phyloP scores from a whole-genome alignment of 805 yeast genomes.

The Lipomyces yamanashiensis region DNA sequence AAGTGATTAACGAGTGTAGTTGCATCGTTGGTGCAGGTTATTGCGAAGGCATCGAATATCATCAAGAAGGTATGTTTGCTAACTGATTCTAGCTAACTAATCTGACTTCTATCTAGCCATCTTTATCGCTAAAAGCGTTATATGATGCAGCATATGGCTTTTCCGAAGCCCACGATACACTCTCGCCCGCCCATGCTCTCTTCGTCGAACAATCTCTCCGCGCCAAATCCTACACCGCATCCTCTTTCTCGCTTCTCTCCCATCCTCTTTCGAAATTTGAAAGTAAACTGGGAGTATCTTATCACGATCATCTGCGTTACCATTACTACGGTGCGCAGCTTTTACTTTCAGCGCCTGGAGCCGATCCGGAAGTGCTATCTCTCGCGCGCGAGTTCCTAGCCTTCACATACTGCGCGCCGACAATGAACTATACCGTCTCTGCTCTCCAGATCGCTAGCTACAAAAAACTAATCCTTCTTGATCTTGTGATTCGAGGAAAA shows the following conservation, averaged over 20 bases:
- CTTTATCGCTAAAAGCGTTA: slow-evolving; percentile 16
- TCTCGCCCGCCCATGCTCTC: slow-evolving; percentile 32
- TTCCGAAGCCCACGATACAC: slow-evolving; percentile 16
- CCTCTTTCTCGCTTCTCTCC: slow-evolving; percentile 11
- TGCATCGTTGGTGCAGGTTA: slow-evolving; percentile 6
- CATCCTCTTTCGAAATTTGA: slow-evolving; percentile 19
- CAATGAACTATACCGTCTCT: slow-evolving; percentile 11
- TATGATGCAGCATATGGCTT: slow-evolving; percentile 22
- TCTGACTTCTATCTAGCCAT: slow-evolving; percentile 9
- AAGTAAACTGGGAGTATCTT: slow-evolving; percentile 13
- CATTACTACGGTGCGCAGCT: slow-evolving; percentile 35
- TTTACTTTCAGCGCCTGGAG: not conserved
- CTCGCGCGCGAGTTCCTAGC: slow-evolving; percentile 31
- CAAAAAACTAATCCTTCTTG: slow-evolving; percentile 30
- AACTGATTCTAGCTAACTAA: no score
- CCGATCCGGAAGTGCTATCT: slow-evolving; percentile 19
- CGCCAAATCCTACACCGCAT: slow-evolving; percentile 9
- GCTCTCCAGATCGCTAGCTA: slow-evolving; percentile 30
- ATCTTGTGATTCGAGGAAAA: slow-evolving; percentile 23
- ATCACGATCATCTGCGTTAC: slow-evolving; percentile 29
- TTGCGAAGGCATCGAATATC: slow-evolving; percentile 7
- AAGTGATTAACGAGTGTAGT: slow-evolving; percentile 2
- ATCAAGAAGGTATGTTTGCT: slow-evolving; percentile 4
- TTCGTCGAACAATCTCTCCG: slow-evolving; percentile 21
- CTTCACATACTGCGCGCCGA: slow-evolving; percentile 21